Conservation (phyloP, 2,329 filamentous ascomycete genomes). For the Venturia effusa region DNA sequence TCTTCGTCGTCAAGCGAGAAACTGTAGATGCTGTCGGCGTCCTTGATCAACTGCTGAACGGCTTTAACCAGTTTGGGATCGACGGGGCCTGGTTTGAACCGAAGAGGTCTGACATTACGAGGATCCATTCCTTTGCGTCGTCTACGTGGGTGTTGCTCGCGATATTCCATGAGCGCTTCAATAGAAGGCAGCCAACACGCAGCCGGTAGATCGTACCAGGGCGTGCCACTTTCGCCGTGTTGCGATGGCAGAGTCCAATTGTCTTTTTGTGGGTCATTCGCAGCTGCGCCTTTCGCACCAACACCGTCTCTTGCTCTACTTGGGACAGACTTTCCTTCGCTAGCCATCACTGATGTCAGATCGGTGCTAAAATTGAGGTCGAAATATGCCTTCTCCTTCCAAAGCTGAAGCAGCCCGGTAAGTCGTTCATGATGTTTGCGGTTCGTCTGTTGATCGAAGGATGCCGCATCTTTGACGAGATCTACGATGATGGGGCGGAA, state of each 20-base stretch:
- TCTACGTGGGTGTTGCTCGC: not conserved
- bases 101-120: not conserved
- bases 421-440: constrained; percentile 8
- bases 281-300: not conserved
- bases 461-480: constrained; percentile 7
- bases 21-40: constrained; percentile 6
- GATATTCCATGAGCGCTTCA: not conserved
- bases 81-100: not conserved
- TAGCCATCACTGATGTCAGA: not conserved
- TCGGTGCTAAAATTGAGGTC: not conserved
- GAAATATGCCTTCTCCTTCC: constrained; percentile 11
- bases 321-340: not conserved
- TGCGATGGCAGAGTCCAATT: constrained; percentile 6
- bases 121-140: constrained; percentile 5
- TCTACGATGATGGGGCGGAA: constrained; percentile 6
- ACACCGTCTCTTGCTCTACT: constrained; percentile 2
- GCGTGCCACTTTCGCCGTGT: constrained; percentile 5
- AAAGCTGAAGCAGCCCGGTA: constrained; percentile 6
- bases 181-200: constrained; percentile 7
- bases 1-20: not conserved
- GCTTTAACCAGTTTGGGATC: not conserved
- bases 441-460: constrained; percentile 4
- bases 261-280: not conserved
- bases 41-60: constrained; percentile 4
- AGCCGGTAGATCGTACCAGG: constrained; percentile 10